A percentile compares a stretch with the other conserved stretches of the same genome.
Conservation (phyloP, 1,139 yeast species). For the Yamadazyma membranifaciens region DNA sequence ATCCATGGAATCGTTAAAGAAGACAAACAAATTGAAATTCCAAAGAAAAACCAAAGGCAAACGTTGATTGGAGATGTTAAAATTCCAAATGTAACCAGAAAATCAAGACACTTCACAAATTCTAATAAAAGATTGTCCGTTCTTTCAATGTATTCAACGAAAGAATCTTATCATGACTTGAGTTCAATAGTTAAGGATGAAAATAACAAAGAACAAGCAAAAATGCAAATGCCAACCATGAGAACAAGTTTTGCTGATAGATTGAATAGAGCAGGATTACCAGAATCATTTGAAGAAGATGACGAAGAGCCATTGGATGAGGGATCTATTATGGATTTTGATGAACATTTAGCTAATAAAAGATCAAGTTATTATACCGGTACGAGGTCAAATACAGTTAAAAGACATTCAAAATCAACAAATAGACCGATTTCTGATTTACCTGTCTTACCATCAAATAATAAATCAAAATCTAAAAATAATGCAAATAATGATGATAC, state of each 20-base stretch:
- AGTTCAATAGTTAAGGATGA: conserved; percentile 48
- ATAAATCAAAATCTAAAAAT: conserved; percentile 9
- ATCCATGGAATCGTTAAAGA: conserved; percentile 28
- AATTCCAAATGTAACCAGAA: conserved; percentile 70
- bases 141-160: conserved; percentile 66
- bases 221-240: conserved; percentile 26
- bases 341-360: conserved; percentile 41
- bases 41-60: conserved; percentile 22
- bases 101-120: conserved; percentile 59
- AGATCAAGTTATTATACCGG: conserved; percentile 38
- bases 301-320: conserved; percentile 33
- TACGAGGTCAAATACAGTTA: conserved; percentile 22
- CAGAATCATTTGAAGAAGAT: conserved; percentile 28
- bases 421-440: conserved; percentile 33
- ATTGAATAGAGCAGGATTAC: conserved; percentile 36
- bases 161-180: conserved; percentile 61
- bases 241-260: conserved; percentile 47
- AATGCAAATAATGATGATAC: conserved; percentile 29
- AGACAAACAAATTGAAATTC: conserved; percentile 17
- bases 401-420: conserved; percentile 18
- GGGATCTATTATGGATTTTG: conserved; percentile 43
- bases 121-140: conserved; percentile 69
- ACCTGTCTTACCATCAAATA: conserved; percentile 30
- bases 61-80: conserved; percentile 57
- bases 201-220: conserved; percentile 29